These are phyloP conservation scores for Botrytis galanthina DNA, from an alignment of 2,329 filamentous ascomycete genomes.

Conservation along the genomic window DNA sequence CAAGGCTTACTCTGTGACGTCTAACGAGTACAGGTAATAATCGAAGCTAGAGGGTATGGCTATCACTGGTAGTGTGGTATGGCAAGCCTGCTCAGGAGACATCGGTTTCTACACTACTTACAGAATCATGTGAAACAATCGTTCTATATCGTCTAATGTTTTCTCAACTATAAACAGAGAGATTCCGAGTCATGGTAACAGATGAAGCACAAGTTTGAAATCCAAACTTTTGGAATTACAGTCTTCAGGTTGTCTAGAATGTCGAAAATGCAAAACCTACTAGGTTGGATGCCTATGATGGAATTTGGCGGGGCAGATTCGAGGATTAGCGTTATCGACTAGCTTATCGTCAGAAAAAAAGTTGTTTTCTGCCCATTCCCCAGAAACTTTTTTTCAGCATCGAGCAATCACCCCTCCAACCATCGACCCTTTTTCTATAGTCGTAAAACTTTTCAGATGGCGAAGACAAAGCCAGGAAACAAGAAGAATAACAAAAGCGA, in stretches of 20 bases:
- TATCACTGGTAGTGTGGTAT: neutral
- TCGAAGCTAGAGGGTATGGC: neutral
- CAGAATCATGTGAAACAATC: neutral
- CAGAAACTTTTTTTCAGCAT: slow-evolving; percentile 13
- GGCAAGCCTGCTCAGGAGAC: neutral
- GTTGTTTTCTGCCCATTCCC: slow-evolving; percentile 20
- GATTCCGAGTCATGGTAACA: neutral
- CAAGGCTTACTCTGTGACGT: neutral
- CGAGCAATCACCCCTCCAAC: neutral
- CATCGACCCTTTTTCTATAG: neutral
- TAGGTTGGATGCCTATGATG: neutral
- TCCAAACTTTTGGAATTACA: neutral
- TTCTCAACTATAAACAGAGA: neutral
- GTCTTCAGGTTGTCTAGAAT: neutral
- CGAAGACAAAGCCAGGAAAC: slow-evolving; percentile 38
- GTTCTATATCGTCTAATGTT: neutral
- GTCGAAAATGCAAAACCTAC: neutral
- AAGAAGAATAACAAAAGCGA: slow-evolving; percentile 36
- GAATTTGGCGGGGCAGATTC: slow-evolving; percentile 14
- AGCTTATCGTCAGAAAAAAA: slow-evolving; percentile 22
- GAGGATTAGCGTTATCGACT: slow-evolving; percentile 20
- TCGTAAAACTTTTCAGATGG: slow-evolving; percentile 30
- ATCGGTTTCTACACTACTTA: neutral
- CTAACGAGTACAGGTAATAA: neutral
- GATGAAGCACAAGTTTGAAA: neutral